Base-by-base conservation (phyloP, 495 filamentous ascomycete species). In the Talaromyces nanjingensis region DNA sequence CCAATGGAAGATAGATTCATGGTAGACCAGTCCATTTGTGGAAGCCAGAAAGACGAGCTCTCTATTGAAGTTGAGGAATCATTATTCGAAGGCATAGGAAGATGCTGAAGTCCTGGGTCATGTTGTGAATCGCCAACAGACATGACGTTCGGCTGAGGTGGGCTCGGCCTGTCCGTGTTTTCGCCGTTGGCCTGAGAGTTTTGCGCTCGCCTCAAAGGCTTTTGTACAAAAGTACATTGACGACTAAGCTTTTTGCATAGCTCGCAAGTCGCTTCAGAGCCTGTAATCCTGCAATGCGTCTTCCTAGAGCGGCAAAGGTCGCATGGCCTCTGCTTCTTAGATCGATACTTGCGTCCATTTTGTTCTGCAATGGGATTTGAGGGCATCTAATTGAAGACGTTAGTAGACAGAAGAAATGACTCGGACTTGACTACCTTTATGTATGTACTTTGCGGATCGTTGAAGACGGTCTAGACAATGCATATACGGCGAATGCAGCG, bases 291-390 rank as follows among this genome's bases (percentile, higher is more conserved):
- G 52, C 52, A 54, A 54, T 22, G 20, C 20, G 52, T 22, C 52
- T 54, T 54, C 8, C 52, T 22, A 54, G 20, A 22, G 20, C 52
- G 52, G 52, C 52, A 54, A 16, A 54, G 52, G 52, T 54, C 52
- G 25, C 52, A 54, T 22, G 52, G 52, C 25, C 52, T 22, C 20
- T 54, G 52, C 25, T 27, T 54, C 25, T 54, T 54, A 22, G 52
- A 54, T 22, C 52, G 52, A 27, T 54, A 54, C 18, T 54, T 54
- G 52, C 25, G 52, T 8, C 37, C 37, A 42, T 42, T 42, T 2
- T 42, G 37, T n/a, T 42, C 37, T 42, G 16, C 37, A 42, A 42
- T 16, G 14, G 37, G 4, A 42, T 72, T 73, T 87, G 80, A 18
- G 81, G 78, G 60, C 37, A 42, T 42, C 37, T 42, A 42, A 42